Percentiles rank a stretch among this genome's conserved stretches.
These are phyloP conservation scores for Diaporthe citri DNA, from an alignment of 2,329 filamentous ascomycete species.

Conservation along the genomic window DNA sequence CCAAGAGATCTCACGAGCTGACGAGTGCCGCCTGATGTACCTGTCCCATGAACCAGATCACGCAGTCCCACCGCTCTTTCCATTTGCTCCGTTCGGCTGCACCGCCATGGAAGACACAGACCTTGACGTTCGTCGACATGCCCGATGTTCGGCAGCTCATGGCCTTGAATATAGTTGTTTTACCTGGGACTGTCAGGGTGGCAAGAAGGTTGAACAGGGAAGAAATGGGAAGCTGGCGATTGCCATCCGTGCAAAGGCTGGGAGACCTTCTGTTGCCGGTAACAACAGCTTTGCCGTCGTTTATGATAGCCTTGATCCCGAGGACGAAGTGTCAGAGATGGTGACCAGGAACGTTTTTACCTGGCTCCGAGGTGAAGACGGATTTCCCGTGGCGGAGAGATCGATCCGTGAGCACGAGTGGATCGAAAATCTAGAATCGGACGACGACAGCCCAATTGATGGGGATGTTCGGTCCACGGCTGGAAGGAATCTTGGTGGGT, in stretches of 20 bases:
- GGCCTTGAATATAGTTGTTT: not conserved
- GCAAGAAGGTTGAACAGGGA: slow-evolving; percentile 11
- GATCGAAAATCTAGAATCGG: slow-evolving; percentile 4
- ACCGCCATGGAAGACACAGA: slow-evolving; percentile 16
- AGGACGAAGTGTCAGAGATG: slow-evolving; percentile 17
- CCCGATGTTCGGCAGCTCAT: slow-evolving; percentile 15
- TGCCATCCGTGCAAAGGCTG: not conserved
- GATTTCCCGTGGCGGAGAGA: slow-evolving; percentile 17
- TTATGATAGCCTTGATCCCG: slow-evolving; percentile 15
- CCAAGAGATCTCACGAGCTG: slow-evolving; percentile 11
- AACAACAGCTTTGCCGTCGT: not conserved
- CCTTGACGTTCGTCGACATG: slow-evolving; percentile 26
- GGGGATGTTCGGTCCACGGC: slow-evolving; percentile 1
- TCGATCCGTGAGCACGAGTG: slow-evolving; percentile 16
- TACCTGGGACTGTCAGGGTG: slow-evolving; percentile 16
- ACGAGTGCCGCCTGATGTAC: slow-evolving; percentile 23
- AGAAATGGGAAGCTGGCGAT: not conserved
- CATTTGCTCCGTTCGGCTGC: slow-evolving; percentile 10
- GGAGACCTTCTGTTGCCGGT: not conserved
- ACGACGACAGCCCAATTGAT: slow-evolving; percentile 9
- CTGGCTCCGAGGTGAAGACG: slow-evolving; percentile 7
- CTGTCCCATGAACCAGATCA: slow-evolving; percentile 2
- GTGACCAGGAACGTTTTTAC: slow-evolving; percentile 18
- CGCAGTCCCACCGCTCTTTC: not conserved
- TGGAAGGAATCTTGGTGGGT: slow-evolving; percentile 7